Percentiles rank a stretch among this genome's conserved stretches.
These are phyloP conservation scores for Medicago arabica DNA, from an alignment of 306 rosid genomes.

Conservation along the genomic window DNA sequence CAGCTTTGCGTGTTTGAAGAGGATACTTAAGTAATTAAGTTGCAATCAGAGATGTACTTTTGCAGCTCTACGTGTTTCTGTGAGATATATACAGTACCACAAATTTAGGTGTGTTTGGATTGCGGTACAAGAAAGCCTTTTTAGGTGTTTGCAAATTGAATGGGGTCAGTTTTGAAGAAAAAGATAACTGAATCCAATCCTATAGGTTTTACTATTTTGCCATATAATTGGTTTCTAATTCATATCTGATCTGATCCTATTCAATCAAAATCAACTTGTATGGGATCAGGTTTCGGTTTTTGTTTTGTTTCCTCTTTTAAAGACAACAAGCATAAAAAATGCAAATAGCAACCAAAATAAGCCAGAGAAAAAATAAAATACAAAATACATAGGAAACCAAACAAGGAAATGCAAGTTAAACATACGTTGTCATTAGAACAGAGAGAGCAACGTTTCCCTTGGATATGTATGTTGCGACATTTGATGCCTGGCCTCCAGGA, in stretches of 20 bases:
- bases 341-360: conserved; percentile 23
- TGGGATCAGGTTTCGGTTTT: not conserved
- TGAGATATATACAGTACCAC: conserved; percentile 8
- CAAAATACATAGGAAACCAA: conserved; percentile 10
- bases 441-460: conserved; percentile 97
- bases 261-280: not conserved
- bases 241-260: not conserved
- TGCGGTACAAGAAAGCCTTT: not conserved
- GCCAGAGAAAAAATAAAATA: conserved; percentile 11
- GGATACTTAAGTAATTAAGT: conserved; percentile 1
- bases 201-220: not conserved
- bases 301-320: not conserved
- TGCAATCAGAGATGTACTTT: conserved; percentile 20
- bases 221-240: not conserved
- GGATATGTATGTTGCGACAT: conserved; percentile 92
- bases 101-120: not conserved
- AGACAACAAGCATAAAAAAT: not conserved
- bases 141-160: not conserved
- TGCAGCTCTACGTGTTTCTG: conserved; percentile 9
- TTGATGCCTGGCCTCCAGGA: conserved; percentile 99
- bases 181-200: not conserved
- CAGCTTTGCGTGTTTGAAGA: conserved; percentile 8
- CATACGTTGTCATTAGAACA: conserved; percentile 94
- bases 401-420: conserved; percentile 32
- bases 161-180: not conserved